Evolutionary conservation across 2,329 filamentous ascomycete species (phyloP).

Genomic region (Claviceps purpurea): DNA sequence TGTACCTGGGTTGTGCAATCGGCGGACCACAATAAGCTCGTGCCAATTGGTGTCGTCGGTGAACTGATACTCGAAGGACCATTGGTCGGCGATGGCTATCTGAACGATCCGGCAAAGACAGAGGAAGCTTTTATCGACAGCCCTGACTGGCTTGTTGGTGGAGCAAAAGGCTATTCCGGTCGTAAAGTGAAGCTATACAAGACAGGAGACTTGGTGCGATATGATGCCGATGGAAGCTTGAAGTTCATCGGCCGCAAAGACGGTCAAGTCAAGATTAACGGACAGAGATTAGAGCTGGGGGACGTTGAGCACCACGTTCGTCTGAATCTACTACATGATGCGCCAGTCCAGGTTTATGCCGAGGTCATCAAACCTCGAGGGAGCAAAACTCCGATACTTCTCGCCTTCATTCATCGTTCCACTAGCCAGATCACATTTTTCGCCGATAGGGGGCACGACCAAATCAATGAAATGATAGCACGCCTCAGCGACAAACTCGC

Average conservation of each 20-base stretch:
- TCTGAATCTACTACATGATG: neutral
- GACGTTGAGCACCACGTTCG: constrained; percentile 10
- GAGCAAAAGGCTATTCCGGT: neutral
- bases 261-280: constrained; percentile 40
- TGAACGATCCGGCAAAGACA: constrained; percentile 32
- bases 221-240: constrained; percentile 20
- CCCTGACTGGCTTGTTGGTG: constrained; percentile 15
- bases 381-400: neutral
- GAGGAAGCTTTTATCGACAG: constrained; percentile 28
- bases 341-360: neutral
- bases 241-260: constrained; percentile 37
- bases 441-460: neutral
- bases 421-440: neutral
- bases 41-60: constrained; percentile 19
- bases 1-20: constrained; percentile 4
- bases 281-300: constrained; percentile 35
- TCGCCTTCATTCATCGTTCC: neutral
- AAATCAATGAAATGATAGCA: neutral
- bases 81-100: constrained; percentile 33
- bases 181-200: constrained; percentile 22
- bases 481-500: constrained; percentile 6
- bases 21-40: constrained; percentile 7
- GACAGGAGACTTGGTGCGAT: constrained; percentile 33
- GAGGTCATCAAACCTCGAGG: neutral
- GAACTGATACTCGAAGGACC: constrained; percentile 28